Evolutionary conservation across 2,329 filamentous ascomycete species (phyloP).

Genomic region (Biscogniauxia mediterranea): DNA sequence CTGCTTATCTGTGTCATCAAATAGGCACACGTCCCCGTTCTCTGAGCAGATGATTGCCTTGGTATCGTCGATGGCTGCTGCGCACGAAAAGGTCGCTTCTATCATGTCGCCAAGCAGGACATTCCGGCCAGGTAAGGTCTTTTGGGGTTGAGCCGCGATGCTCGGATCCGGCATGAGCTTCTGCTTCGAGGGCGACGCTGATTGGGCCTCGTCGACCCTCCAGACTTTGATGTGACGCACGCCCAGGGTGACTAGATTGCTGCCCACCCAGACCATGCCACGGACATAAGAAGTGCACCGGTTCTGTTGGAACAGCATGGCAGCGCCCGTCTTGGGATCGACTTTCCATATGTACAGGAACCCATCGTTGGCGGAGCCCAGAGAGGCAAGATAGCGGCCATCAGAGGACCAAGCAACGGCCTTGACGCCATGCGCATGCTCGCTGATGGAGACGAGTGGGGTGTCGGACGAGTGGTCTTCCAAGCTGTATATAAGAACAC

Average conservation of each 20-base stretch:
- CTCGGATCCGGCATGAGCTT: slow-evolving; percentile 49
- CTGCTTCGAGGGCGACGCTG: slow-evolving; percentile 62
- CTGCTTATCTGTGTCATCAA: slow-evolving; percentile 73
- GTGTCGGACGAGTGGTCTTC: slow-evolving; percentile 76
- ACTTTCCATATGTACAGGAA: slow-evolving; percentile 91
- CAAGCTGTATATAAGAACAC: slow-evolving; percentile 86
- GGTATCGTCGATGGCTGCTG: slow-evolving; percentile 67
- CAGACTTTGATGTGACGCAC: slow-evolving; percentile 92
- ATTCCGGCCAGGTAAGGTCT: slow-evolving; percentile 81
- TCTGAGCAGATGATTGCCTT: slow-evolving; percentile 85
- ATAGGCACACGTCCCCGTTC: slow-evolving; percentile 81
- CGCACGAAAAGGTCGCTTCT: slow-evolving; percentile 81
- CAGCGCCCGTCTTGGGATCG: slow-evolving; percentile 76
- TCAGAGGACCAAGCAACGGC: slow-evolving; percentile 88
- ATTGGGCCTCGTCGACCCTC: slow-evolving; percentile 69
- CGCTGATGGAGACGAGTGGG: slow-evolving; percentile 80
- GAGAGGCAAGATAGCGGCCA: slow-evolving; percentile 79
- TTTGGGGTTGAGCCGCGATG: slow-evolving; percentile 48
- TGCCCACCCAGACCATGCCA: slow-evolving; percentile 89
- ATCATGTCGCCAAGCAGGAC: slow-evolving; percentile 78
- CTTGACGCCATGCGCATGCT: slow-evolving; percentile 87
- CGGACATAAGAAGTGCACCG: slow-evolving; percentile 86
- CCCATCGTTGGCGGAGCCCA: slow-evolving; percentile 87
- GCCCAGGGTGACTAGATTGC: slow-evolving; percentile 78
- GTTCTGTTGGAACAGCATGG: slow-evolving; percentile 79